A percentile compares a stretch with the other conserved stretches of the same genome.
These are phyloP conservation scores for Sicyos baderoa DNA, from an alignment of 306 rosid genomes.

Conservation along the genomic window DNA sequence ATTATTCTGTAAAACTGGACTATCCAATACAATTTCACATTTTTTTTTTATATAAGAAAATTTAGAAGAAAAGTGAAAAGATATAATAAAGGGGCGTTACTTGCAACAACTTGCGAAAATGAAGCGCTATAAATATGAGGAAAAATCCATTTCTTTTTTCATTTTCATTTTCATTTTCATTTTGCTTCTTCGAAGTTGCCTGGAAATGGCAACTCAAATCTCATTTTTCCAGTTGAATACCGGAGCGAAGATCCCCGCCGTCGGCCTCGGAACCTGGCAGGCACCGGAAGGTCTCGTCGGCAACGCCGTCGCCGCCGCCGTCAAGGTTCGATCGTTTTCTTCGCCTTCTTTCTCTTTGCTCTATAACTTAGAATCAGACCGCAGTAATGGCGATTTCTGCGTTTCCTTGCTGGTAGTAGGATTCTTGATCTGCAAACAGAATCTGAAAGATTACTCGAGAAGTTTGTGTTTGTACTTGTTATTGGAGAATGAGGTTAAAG, in stretches of 20 bases:
- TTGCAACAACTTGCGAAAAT: too few species aligned
- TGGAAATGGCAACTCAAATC: constrained; percentile 36
- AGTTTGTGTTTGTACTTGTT: neutral
- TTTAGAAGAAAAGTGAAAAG: too few species aligned
- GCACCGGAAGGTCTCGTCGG: constrained; percentile 49
- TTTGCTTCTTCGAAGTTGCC: neutral
- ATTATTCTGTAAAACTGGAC: too few species aligned
- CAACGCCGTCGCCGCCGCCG: constrained; percentile 41
- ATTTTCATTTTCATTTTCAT: neutral
- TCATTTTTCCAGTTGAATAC: constrained; percentile 53
- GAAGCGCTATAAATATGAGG: neutral
- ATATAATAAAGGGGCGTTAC: too few species aligned
- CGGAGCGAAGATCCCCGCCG: constrained; percentile 74
- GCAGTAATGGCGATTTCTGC: neutral
- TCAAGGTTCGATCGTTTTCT: constrained; percentile 33
- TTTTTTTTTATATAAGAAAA: too few species aligned
- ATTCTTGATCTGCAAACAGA: neutral
- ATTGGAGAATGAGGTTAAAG: neutral
- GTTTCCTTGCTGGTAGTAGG: neutral
- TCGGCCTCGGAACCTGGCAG: constrained; percentile 75
- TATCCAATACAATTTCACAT: too few species aligned
- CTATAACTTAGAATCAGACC: neutral
- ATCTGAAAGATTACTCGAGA: neutral
- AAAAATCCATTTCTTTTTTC: neutral
- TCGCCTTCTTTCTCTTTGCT: neutral